Evolutionary conservation across 257 asterid species (phyloP), one percentile per base, ranked within the genome.

Genomic region (Solanum ossicruentum): DNA sequence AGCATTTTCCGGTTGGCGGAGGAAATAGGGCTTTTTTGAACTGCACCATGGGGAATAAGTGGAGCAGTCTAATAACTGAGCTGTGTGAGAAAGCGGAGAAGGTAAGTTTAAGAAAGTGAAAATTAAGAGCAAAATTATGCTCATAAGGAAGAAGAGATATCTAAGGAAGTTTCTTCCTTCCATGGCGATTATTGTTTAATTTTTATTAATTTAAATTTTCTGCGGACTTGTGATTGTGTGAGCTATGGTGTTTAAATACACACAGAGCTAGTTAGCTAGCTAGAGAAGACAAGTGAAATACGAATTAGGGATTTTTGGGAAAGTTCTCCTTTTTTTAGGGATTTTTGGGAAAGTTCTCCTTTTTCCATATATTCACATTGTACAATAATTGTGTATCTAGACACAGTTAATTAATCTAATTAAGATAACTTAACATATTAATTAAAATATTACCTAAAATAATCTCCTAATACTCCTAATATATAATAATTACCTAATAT

Each of bases 81-180:
- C 88, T 86, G 54, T 63, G 86, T 85, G 55, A 66, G 91, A 28
- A 43, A 90, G 93, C 51, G 95, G 87, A 75, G 88, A 85, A 21
- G 96, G 93, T 85, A 91, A 83, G 90, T 83, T 85, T 81, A 91
- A 88, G 56, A 94, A 65, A 47, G 93, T 83, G 93, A 94, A 85
- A 88, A 91, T 83, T 51, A 91, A 10, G 84, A 96, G 87, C 21
- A 93, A 23, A 81, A 89, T 83, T 63, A 91, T 82, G 89, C 85
- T 81, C 78, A 87, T 73, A 86, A 91, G 84, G 58, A 93, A 79
- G 88, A 90, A 89, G 55, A 69, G 51, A 84, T 77, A 88, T 88
- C 93, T 92, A 36, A 94, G 83, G 47, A 92, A 80, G 18, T 11
- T 84, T 89, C 72, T 89, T 79, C 89, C 88, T 86, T 92, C 98